Evolutionary conservation across 192 early-diverging fungal genomes (phyloP).

Genomic region (Entrophospora sp.): DNA sequence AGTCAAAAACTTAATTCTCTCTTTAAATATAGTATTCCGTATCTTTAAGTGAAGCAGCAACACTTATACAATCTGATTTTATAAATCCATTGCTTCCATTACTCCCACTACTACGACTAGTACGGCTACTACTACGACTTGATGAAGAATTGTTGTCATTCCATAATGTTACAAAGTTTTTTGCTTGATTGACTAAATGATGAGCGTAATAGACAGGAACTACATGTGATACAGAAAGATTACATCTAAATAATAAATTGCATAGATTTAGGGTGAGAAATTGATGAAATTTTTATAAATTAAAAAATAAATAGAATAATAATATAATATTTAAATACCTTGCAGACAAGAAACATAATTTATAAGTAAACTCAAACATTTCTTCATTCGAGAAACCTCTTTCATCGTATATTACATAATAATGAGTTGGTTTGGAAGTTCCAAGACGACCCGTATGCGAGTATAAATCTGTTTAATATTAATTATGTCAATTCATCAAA

Average conservation of each 20-base stretch:
- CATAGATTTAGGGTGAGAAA: too few species aligned
- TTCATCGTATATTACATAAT: constrained; percentile 72
- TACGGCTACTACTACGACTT: too few species aligned
- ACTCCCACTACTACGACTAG: too few species aligned
- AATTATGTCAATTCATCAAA: neutral
- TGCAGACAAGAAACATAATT: constrained; percentile 50
- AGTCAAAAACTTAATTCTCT: too few species aligned
- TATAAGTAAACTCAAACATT: constrained; percentile 73
- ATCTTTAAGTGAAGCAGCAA: too few species aligned
- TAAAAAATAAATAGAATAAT: neutral
- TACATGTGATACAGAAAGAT: constrained; percentile 67
- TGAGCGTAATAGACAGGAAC: constrained; percentile 36
- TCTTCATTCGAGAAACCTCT: neutral
- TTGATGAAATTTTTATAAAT: neutral
- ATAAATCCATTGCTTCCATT: too few species aligned
- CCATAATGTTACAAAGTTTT: neutral
- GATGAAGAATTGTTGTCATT: too few species aligned
- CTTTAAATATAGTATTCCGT: too few species aligned
- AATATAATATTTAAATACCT: neutral
- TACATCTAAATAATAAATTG: constrained; percentile 76
- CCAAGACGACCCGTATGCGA: constrained; percentile 85
- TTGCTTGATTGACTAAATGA: constrained; percentile 29
- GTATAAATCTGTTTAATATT: constrained; percentile 42
- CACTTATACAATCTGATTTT: too few species aligned
- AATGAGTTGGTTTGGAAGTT: constrained; percentile 83